Evolutionary conservation across 108 stramenopile genomes (phyloP).

Genomic region (Ochromonas danica): DNA sequence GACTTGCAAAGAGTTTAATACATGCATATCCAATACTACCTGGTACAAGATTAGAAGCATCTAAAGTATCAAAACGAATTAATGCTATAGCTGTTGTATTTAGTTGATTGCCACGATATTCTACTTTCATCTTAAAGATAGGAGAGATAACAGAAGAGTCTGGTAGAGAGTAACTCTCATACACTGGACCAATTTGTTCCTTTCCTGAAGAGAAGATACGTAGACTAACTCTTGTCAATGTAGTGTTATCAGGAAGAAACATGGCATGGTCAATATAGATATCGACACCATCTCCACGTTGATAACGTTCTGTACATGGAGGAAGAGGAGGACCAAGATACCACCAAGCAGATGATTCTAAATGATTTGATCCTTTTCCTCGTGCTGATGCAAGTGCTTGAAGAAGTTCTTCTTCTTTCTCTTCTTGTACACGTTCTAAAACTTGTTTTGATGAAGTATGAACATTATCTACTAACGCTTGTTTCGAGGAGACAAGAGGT

Average conservation of each 20-base stretch:
- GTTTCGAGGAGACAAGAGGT: too few species aligned
- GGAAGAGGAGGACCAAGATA: neutral
- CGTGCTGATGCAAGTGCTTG: neutral
- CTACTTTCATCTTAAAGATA: neutral
- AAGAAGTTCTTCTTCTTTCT: too few species aligned
- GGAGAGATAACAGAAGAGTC: neutral
- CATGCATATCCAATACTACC: neutral
- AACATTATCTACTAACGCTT: too few species aligned
- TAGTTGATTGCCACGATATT: neutral
- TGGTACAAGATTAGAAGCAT: neutral
- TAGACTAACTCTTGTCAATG: neutral
- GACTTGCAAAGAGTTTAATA: slow-evolving; percentile 14
- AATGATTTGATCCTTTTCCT: neutral
- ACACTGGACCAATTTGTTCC: neutral
- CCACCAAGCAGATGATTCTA: slow-evolving; percentile 12
- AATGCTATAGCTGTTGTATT: neutral
- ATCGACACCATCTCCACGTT: slow-evolving; percentile 32
- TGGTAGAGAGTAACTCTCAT: neutral
- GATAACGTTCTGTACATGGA: neutral
- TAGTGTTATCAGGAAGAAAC: slow-evolving; percentile 22
- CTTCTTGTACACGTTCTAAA: too few species aligned
- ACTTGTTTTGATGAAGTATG: too few species aligned
- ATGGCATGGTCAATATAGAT: slow-evolving; percentile 26
- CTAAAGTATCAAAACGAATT: slow-evolving; percentile 24
- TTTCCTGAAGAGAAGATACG: neutral